Base-by-base conservation (phyloP, 169 alveolate genomes). In the Plasmodium adleri region DNA sequence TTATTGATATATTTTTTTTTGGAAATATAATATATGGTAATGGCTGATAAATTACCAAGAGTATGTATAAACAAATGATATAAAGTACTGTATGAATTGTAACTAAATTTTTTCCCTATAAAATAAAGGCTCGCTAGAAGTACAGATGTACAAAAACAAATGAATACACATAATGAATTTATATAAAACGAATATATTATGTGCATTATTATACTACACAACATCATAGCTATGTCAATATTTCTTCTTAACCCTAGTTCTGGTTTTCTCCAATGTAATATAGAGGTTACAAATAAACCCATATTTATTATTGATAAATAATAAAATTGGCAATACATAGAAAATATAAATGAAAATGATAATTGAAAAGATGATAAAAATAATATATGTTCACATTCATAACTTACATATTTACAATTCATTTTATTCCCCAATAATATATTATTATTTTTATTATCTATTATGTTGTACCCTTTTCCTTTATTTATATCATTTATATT, bases 201-300 rank as follows among this genome's bases (percentile, higher is more conserved):
- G 17, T 76, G 74, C 2, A 24, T n/a, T n/a, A 76, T 10, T 13
- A 50, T n/a, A 20, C 63, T 76, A 6, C 49, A 5, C 1, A 50
- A 0, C 10, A 32, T 24, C 89, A 76, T 64, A 1, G 22, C 10
- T 22, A 76, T 76, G 39, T 76, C 89, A n/a, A 39, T 6, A 8
- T 24, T 28, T 43, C 89, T 64, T 24, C 71, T 26, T 50, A 64
- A 12, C 0, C 89, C 89, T 32, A 76, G 9, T 20, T 64, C 75
- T 12, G 89, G 89, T 5, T 76, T 76, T 24, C 78, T 64, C 89
- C 89, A 76, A 28, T 76, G 89, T 50, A 76, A 22, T 45, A 76
- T 8, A 0, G 89, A 76, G 9, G 89, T 64, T 24, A 64, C 3
- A 64, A 76, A 50, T 50, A 76, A 56, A 12, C 45, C 63, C 1